Percentiles rank a stretch among this genome's conserved stretches.
phyloP scores from a whole-genome alignment of 2,329 filamentous ascomycete species.

The Harringtonia lauricola region DNA sequence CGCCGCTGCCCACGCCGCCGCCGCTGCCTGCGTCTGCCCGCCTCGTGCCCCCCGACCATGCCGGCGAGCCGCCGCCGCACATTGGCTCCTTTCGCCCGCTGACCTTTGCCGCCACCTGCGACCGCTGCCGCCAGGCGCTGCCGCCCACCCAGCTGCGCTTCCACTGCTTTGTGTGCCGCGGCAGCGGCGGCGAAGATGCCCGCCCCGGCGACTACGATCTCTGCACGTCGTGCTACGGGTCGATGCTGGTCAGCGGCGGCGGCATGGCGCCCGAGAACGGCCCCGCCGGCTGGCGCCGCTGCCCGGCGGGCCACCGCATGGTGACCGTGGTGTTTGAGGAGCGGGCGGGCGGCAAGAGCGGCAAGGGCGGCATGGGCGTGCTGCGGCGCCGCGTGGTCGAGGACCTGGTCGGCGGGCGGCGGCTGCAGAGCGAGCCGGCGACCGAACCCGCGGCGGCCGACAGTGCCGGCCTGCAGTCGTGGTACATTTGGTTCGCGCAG shows the following conservation, averaged over 20 bases:
- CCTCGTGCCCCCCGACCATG: slow-evolving; percentile 34
- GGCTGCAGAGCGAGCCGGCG: slow-evolving; percentile 49
- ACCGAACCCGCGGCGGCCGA: slow-evolving; percentile 8
- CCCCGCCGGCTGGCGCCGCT: slow-evolving; percentile 71
- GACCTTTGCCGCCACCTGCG: slow-evolving; percentile 65
- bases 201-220: slow-evolving; percentile 73
- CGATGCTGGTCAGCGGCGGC: slow-evolving; percentile 42
- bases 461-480: slow-evolving; percentile 8
- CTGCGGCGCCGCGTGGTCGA: slow-evolving; percentile 56
- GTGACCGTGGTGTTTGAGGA: slow-evolving; percentile 66
- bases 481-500: slow-evolving; percentile 19
- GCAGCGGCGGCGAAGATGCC: slow-evolving; percentile 32
- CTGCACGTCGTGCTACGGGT: slow-evolving; percentile 65
- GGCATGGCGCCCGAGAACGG: slow-evolving; percentile 68
- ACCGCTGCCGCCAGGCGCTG: slow-evolving; percentile 66
- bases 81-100: slow-evolving; percentile 54
- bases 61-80: slow-evolving; percentile 22
- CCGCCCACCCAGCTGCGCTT: slow-evolving; percentile 57
- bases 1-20: slow-evolving; percentile 33
- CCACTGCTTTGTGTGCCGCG: slow-evolving; percentile 69
- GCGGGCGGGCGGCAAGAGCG: slow-evolving; percentile 11
- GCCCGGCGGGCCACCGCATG: slow-evolving; percentile 74
- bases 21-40: slow-evolving; percentile 33
- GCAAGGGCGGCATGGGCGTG: slow-evolving; percentile 40
- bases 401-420: slow-evolving; percentile 68